Evolutionary conservation across 2,329 filamentous ascomycete species (phyloP), one percentile per base, ranked within the genome.

Genomic region (Lecanoromycetidae sp.): DNA sequence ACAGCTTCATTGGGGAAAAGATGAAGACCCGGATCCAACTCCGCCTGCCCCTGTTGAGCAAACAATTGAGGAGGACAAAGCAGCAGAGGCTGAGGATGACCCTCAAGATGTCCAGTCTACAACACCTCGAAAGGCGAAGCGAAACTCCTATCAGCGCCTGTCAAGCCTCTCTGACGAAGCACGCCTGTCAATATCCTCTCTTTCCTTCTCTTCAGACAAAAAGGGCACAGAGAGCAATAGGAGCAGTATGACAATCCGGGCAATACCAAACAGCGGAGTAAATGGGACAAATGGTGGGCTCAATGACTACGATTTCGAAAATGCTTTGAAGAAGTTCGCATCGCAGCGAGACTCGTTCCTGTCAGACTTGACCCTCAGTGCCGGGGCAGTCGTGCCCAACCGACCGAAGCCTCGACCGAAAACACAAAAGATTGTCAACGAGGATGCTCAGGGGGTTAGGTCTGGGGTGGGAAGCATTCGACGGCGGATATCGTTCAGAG

Each of bases 301-400:
- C 25, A 77, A 67, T 49, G 87, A 94, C 60, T 87, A 85, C 59
- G 91, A 96, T 63, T 98, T 98, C 59, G 91, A 96, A 61, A 81
- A 84, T 60, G 90, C 91, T 22, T 72, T 98, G 56, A 70, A 87
- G 58, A 96, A 95, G 67, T 98, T 98, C 63, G 87, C 91, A 37
- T 83, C 82, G n/a, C 90, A 96, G 68, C 76, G 91, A 54, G 91
- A 98, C 58, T 83, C 82, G 51, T 98, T 98, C 58, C 71, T 96
- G 44, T 86, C 94, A 54, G 91, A 98, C 62, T 75, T 96, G 45
- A 87, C 82, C 55, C 87, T 96, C 62, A 86, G 77, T 55, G 87
- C 88, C 19, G 87, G 88, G 32, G 84, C 84, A 33, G 84, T 86
- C 54, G 74, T 84, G 20, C 77, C 84, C 56, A 69, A 76, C 48